Evolutionary conservation across 202 grass and related monocot genomes (phyloP), one percentile per base, ranked within the genome.

Genomic region (Tripidium arundinaceum): DNA sequence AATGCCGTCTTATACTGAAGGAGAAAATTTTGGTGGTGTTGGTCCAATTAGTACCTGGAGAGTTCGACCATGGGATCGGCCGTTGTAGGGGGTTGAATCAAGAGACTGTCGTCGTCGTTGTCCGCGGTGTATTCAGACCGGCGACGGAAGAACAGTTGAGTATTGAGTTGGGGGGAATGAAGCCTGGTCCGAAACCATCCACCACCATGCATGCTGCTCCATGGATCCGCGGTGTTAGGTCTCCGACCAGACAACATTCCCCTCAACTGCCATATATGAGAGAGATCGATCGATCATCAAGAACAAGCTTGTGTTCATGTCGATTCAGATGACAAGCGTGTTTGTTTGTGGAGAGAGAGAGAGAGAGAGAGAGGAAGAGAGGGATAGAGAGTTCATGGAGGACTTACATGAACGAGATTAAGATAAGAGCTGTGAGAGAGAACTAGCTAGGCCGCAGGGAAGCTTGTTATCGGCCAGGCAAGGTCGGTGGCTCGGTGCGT

Each of bases 161-260:
- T 89, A 41, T 87, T 81, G 82, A 93, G 95, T 91, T 94, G 88
- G 84, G 95, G 92, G 95, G 95, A 94, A 98, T 98, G 95, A 94
- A 94, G 95, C 92, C 92, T 98, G 95, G 95, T 94, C 92, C 95
- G 92, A 94, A 87, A 92, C 81, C 89, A 42, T 88, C 76, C 87
- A 52, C 78, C 38, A 3, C 28, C 70, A 27, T 40, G 34, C 16
- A 13, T 12, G 43, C 25, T 70, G 68, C 68, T 47, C 47, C 61
- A 34, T 78, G 19, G 2, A 39, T 74, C 68, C 37, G 55, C 1
- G 15, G 31, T 42, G 85, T 74, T 74, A 70, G 84, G 86, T 86
- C 83, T 98, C 94, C 83, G 77, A 92, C 85, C 92, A 94, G 91
- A 92, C 91, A 81, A 92, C 94, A 87, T 77, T 87, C 94, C 94